Evolutionary conservation across 2,329 filamentous ascomycete genomes (phyloP).

Genomic region (Arthroderma uncinatum): DNA sequence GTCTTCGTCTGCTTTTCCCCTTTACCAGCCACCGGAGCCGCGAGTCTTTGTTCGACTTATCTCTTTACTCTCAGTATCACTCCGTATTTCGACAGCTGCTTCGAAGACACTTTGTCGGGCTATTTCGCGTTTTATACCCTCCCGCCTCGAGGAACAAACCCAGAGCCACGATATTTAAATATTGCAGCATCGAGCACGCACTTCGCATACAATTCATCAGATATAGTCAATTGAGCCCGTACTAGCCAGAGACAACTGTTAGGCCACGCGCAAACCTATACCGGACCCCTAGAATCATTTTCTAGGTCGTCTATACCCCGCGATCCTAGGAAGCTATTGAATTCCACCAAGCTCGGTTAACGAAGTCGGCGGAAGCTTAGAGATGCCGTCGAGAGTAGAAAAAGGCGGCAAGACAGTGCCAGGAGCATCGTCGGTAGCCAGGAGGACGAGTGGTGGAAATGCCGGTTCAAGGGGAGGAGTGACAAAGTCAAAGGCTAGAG

Average conservation of each 20-base stretch:
- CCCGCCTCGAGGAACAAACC: no score
- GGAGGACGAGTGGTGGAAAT: conserved; percentile 9
- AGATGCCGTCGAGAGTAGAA: conserved; percentile 12
- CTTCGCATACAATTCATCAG: no score
- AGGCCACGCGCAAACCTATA: no score
- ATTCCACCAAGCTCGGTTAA: not conserved
- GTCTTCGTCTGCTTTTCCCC: not conserved
- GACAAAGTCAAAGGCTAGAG: conserved; percentile 13
- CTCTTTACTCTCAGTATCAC: no score
- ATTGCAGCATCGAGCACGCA: no score
- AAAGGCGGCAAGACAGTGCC: conserved; percentile 10
- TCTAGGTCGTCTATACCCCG: not conserved
- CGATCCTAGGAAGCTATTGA: not conserved
- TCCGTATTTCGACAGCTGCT: no score
- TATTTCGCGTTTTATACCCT: no score
- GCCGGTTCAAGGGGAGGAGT: conserved; percentile 6
- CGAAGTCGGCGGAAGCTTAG: not conserved
- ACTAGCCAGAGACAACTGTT: not conserved
- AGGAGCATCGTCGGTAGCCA: conserved; percentile 4
- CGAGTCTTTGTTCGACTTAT: no score
- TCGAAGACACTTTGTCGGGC: no score
- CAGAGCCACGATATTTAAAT: no score
- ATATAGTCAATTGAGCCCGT: not conserved
- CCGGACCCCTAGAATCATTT: not conserved
- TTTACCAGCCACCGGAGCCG: not conserved